These are phyloP conservation scores for Pyrenophora teres DNA, from an alignment of 2,329 filamentous ascomycete genomes.

Conservation along the genomic window DNA sequence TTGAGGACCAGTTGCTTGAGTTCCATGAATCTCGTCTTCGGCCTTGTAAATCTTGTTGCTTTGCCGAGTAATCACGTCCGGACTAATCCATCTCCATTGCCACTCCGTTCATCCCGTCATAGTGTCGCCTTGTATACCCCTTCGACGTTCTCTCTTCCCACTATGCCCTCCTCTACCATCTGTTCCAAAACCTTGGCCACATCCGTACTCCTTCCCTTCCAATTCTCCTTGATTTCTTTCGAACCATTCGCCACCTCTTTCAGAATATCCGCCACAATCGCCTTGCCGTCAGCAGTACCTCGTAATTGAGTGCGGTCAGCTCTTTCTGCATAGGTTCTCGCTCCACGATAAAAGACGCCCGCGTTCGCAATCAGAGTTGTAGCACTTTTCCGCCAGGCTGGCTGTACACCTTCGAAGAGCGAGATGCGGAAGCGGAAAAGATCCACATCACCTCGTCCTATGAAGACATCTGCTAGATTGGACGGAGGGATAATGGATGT, in stretches of 20 bases:
- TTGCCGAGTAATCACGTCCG: no score
- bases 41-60: background rate
- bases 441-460: slow-evolving; percentile 41
- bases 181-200: slow-evolving; percentile 54
- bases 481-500: slow-evolving; percentile 25
- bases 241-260: slow-evolving; percentile 43
- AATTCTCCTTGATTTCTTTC: slow-evolving; percentile 46
- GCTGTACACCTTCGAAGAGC: slow-evolving; percentile 25
- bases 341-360: slow-evolving; percentile 48
- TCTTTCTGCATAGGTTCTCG: slow-evolving; percentile 39
- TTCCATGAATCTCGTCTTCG: no score
- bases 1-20: no score
- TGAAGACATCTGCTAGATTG: slow-evolving; percentile 38
- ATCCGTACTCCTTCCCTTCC: slow-evolving; percentile 48
- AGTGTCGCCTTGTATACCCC: slow-evolving; percentile 18
- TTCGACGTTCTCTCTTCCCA: slow-evolving; percentile 40
- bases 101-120: background rate
- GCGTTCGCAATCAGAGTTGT: slow-evolving; percentile 42
- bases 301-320: slow-evolving; percentile 45
- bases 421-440: slow-evolving; percentile 43
- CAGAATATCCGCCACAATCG: slow-evolving; percentile 55
- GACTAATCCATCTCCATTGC: background rate
- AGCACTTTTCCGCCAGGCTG: slow-evolving; percentile 40
- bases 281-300: slow-evolving; percentile 54
- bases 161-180: slow-evolving; percentile 59